Evolutionary conservation across 148 eudicot species (phyloP).

Genomic region (Nepenthes gracilis): DNA sequence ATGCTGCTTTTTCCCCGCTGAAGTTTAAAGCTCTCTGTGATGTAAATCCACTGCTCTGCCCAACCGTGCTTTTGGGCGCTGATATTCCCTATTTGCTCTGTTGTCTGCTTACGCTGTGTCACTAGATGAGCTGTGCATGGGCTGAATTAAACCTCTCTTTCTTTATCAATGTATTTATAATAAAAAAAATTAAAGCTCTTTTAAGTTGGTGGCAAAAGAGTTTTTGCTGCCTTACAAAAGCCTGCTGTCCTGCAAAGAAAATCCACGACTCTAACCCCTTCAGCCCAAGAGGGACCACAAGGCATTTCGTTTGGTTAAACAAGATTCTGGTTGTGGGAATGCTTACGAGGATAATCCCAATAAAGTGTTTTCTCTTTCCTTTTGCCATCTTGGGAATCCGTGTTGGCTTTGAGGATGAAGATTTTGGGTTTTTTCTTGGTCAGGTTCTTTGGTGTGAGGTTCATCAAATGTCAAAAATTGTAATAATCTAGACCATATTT

Average conservation of each 20-base stretch:
- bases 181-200: neutral
- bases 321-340: slow-evolving; percentile 8
- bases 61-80: slow-evolving; percentile 28
- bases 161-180: neutral
- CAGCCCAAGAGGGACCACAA: slow-evolving; percentile 16
- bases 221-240: slow-evolving; percentile 9
- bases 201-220: slow-evolving; percentile 12
- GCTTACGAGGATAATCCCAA: slow-evolving; percentile 29
- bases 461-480: neutral
- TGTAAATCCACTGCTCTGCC: slow-evolving; percentile 5
- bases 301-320: slow-evolving; percentile 4
- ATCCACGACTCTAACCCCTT: slow-evolving; percentile 18
- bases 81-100: slow-evolving; percentile 36
- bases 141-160: slow-evolving; percentile 15
- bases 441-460: neutral
- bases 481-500: neutral
- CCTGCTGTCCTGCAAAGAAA: slow-evolving; percentile 9
- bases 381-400: neutral
- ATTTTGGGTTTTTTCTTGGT: neutral
- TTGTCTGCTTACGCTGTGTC: slow-evolving; percentile 26
- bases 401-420: neutral
- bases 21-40: neutral
- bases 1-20: neutral
- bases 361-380: slow-evolving; percentile 1
- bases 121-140: slow-evolving; percentile 12